A percentile compares a stretch with the other conserved stretches of the same genome.
Conservation (phyloP, 768 basidiomycete species). For the Hericium alpestre region DNA sequence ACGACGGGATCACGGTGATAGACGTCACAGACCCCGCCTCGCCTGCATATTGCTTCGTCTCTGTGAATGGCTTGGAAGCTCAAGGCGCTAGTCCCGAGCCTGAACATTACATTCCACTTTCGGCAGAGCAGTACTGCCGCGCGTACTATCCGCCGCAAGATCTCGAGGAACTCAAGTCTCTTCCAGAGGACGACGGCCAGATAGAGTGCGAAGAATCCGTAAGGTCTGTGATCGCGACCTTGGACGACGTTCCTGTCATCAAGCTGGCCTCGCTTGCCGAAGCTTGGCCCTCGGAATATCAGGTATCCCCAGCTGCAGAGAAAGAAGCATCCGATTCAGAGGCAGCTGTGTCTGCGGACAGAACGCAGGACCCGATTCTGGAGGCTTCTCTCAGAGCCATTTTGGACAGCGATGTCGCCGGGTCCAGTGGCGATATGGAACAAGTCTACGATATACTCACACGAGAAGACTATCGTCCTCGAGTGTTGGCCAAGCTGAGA, state of each 20-base stretch:
- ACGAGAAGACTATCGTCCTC: too few relatives aligned
- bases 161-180: not conserved
- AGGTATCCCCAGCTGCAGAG: not conserved
- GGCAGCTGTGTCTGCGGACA: too few relatives aligned
- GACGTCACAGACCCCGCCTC: constrained; percentile 2
- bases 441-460: too few relatives aligned
- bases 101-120: not conserved
- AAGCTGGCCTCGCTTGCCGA: not conserved
- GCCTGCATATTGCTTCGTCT: constrained; percentile 1
- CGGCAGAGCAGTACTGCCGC: not conserved
- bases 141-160: not conserved
- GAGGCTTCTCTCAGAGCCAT: too few relatives aligned
- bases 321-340: too few relatives aligned
- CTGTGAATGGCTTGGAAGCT: not conserved
- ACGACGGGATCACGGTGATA: constrained; percentile 2
- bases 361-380: too few relatives aligned
- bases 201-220: not conserved
- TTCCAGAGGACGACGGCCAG: not conserved
- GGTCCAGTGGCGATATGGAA: too few relatives aligned
- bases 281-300: constrained; percentile 5
- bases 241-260: not conserved
- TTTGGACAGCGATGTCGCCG: too few relatives aligned
- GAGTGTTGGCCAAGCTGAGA: too few relatives aligned
- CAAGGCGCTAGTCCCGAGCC: not conserved
- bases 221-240: not conserved